Conservation (phyloP, 2,329 filamentous ascomycete species). For the Cladosporium sp. region DNA sequence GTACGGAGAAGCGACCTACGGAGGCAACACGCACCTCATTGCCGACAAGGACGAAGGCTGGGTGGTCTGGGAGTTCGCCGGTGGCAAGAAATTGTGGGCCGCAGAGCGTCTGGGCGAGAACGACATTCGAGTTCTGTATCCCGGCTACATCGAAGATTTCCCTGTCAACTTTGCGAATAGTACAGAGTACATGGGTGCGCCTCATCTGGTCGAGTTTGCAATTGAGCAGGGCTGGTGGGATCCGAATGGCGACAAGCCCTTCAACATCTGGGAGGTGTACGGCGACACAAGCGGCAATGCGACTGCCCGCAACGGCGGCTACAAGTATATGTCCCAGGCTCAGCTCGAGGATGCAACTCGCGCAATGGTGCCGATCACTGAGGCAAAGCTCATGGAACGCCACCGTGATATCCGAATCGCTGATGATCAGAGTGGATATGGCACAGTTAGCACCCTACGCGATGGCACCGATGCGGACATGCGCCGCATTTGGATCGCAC, state of each 20-base stretch:
- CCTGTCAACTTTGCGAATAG: constrained; percentile 37
- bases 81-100: constrained; percentile 40
- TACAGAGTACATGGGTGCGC: constrained; percentile 38
- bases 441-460: constrained; percentile 38
- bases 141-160: constrained; percentile 43
- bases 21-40: constrained; percentile 48
- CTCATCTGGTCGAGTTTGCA: constrained; percentile 41
- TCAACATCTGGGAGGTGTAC: constrained; percentile 43
- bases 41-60: constrained; percentile 43
- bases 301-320: constrained; percentile 39
- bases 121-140: constrained; percentile 40
- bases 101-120: constrained; percentile 38
- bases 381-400: constrained; percentile 50
- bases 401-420: constrained; percentile 41
- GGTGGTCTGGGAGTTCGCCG: constrained; percentile 42
- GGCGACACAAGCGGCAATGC: constrained; percentile 34
- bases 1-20: constrained; percentile 48
- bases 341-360: constrained; percentile 40
- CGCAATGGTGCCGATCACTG: constrained; percentile 52
- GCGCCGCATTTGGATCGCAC: constrained; percentile 40
- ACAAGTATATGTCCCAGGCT: constrained; percentile 43
- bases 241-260: constrained; percentile 36
- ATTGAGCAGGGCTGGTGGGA: constrained; percentile 41
- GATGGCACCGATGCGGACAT: constrained; percentile 36
- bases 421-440: constrained; percentile 42